Evolutionary conservation across 305 asterid species (phyloP), one percentile per base, ranked within the genome.

Genomic region (Fraxinus nigra): DNA sequence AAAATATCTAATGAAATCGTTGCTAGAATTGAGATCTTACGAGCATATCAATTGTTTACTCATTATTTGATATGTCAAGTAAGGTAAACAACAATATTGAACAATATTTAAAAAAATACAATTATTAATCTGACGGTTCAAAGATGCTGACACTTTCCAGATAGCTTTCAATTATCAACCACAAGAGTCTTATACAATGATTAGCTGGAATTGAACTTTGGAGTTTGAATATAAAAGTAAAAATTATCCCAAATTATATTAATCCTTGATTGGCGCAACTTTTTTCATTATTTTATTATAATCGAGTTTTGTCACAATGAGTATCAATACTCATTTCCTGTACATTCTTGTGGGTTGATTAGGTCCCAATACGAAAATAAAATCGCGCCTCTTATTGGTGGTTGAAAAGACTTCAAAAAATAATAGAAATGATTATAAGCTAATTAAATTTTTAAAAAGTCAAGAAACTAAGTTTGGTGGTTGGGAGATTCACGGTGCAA

Each of bases 401-500:
- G 80, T 81, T 81, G 76, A 61, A 40, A 11, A 59, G 69, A 20
- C 69, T 18, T 4, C 13, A 74, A 81, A 54, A 24, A 14, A 20
- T 20, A 59, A 20, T 7, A 56, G 67, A n/a, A 48, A 48, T 14
- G 20, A 14, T 48, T 48, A 48, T 18, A 2, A 59, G 69, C 69
- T 59, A 18, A 59, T 59, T 59, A 59, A 59, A 20, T 59, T 22
- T 18, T 7, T 0, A 20, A 56, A 16, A 56, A 56, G 67, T 56
- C 26, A 56, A 56, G 54, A 20, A 56, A 56, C 28, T 56, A 18
- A 56, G 11, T 56, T 56, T 56, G 67, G 67, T 56, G 9, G 67
- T 56, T 56, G 28, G 28, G 26, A 56, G 67, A 18, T 56, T 56
- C 67, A 56, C 26, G 69, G 13, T 59, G 30, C 30, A 59, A 59